Conservation (phyloP, 768 basidiomycete genomes). For the Trametes punicea region DNA sequence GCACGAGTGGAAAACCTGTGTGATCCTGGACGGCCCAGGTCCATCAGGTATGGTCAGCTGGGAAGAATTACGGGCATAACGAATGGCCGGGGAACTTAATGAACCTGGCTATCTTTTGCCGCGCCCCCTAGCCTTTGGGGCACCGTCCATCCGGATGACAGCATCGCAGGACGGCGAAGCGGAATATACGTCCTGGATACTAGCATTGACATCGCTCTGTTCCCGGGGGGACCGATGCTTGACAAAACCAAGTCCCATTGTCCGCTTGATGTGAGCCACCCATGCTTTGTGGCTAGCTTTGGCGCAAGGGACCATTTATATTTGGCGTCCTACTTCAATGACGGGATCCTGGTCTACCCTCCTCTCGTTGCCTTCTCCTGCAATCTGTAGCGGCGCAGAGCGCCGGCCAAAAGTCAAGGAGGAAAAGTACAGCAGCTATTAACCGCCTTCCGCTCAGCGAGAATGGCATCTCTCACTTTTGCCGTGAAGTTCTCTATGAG, state of each 20-base stretch:
- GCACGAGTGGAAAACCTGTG: too few relatives aligned
- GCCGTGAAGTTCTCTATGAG: constrained; percentile 16
- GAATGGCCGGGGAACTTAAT: too few relatives aligned
- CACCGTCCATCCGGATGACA: too few relatives aligned
- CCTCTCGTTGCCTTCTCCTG: neutral
- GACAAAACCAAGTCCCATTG: neutral
- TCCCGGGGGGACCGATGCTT: neutral
- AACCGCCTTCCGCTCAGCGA: neutral
- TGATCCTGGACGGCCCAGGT: too few relatives aligned
- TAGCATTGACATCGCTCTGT: neutral
- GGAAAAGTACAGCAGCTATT: too few relatives aligned
- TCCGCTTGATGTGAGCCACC: constrained; percentile 4
- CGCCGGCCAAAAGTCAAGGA: too few relatives aligned
- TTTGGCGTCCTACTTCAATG: neutral
- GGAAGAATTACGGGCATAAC: too few relatives aligned
- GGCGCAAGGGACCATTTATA: constrained; percentile 1
- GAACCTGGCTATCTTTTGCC: too few relatives aligned
- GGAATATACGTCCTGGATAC: neutral
- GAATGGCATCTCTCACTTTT: constrained; percentile 12
- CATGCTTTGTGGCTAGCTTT: neutral
- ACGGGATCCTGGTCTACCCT: neutral
- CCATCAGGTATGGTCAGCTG: too few relatives aligned
- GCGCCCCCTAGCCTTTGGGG: too few relatives aligned
- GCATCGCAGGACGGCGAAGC: neutral
- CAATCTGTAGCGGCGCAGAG: constrained; percentile 2